These are phyloP conservation scores for Exophiala spinifera DNA, from an alignment of 2,329 filamentous ascomycete species.

Conservation along the genomic window DNA sequence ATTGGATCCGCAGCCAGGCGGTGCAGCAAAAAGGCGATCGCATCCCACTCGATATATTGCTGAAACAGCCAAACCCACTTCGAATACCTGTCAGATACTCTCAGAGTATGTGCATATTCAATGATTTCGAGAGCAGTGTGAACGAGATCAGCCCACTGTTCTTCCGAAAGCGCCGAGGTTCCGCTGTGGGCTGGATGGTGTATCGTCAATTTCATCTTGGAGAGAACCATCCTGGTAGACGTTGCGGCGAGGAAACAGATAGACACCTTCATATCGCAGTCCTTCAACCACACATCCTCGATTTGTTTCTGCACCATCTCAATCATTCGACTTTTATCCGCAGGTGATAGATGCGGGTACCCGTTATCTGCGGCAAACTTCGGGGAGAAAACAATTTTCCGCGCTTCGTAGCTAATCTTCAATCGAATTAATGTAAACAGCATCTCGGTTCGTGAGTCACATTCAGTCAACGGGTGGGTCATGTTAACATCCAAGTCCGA, in stretches of 20 bases:
- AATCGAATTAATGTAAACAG: slow-evolving; percentile 28
- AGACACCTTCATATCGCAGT: no score
- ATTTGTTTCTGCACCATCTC: no score
- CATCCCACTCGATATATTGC: slow-evolving; percentile 64
- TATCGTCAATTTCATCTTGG: no score
- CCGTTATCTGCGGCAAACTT: slow-evolving; percentile 25
- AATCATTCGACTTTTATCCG: slow-evolving; percentile 21
- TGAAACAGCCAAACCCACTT: slow-evolving; percentile 57
- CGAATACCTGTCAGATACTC: slow-evolving; percentile 20
- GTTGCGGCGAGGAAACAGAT: no score
- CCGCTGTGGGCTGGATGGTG: slow-evolving; percentile 46
- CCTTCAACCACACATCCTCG: slow-evolving; percentile 47
- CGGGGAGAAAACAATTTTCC: slow-evolving; percentile 28
- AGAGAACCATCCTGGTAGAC: no score
- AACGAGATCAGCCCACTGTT: no score
- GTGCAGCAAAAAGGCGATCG: slow-evolving; percentile 58
- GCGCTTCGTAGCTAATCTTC: slow-evolving; percentile 25
- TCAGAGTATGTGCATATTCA: slow-evolving; percentile 16
- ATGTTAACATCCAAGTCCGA: slow-evolving; percentile 40
- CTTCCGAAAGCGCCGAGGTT: not conserved
- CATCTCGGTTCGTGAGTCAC: slow-evolving; percentile 27
- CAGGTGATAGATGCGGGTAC: slow-evolving; percentile 17
- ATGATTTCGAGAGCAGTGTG: slow-evolving; percentile 28
- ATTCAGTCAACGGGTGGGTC: slow-evolving; percentile 1
- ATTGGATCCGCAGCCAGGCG: slow-evolving; percentile 58